These are phyloP conservation scores for Botryotinia narcissicola DNA, from an alignment of 2,329 filamentous ascomycete genomes.

Conservation along the genomic window DNA sequence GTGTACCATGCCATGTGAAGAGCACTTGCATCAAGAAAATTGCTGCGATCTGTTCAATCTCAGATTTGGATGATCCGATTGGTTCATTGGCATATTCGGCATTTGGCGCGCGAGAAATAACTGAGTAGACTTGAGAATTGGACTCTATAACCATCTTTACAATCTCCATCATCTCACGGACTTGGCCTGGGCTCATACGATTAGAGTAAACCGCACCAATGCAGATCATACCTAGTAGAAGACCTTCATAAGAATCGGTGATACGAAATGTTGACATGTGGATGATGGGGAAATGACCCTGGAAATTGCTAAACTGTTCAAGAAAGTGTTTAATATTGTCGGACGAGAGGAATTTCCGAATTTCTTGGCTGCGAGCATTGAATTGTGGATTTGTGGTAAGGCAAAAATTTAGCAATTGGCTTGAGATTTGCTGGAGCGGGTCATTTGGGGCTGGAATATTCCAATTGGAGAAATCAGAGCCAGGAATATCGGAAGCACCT, in stretches of 20 bases:
- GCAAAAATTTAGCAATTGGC: conserved; percentile 56
- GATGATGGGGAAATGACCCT: conserved; percentile 70
- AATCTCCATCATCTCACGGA: conserved; percentile 66
- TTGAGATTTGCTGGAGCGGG: conserved; percentile 53
- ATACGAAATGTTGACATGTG: conserved; percentile 71
- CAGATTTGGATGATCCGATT: conserved; percentile 41
- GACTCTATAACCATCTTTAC: conserved; percentile 58
- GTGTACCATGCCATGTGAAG: conserved; percentile 68
- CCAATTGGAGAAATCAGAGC: conserved; percentile 39
- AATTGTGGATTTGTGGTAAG: conserved; percentile 55
- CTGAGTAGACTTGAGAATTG: conserved; percentile 52
- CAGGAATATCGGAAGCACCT: conserved; percentile 32
- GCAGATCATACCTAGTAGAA: conserved; percentile 68
- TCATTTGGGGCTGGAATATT: conserved; percentile 44
- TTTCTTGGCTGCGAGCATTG: conserved; percentile 52
- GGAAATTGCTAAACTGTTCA: conserved; percentile 68
- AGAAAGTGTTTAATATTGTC: conserved; percentile 70
- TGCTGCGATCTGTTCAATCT: conserved; percentile 67
- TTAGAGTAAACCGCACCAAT: conserved; percentile 74
- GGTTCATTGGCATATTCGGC: conserved; percentile 42
- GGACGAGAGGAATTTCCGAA: conserved; percentile 58
- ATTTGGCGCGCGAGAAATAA: conserved; percentile 43
- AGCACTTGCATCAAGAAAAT: conserved; percentile 60
- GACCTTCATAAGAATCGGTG: conserved; percentile 61
- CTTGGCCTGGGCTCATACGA: conserved; percentile 55